A percentile compares a stretch with the other conserved stretches of the same genome.
Evolutionary conservation across 2,329 filamentous ascomycete genomes (phyloP).

Genomic region (Cryphonectria carpinicola): DNA sequence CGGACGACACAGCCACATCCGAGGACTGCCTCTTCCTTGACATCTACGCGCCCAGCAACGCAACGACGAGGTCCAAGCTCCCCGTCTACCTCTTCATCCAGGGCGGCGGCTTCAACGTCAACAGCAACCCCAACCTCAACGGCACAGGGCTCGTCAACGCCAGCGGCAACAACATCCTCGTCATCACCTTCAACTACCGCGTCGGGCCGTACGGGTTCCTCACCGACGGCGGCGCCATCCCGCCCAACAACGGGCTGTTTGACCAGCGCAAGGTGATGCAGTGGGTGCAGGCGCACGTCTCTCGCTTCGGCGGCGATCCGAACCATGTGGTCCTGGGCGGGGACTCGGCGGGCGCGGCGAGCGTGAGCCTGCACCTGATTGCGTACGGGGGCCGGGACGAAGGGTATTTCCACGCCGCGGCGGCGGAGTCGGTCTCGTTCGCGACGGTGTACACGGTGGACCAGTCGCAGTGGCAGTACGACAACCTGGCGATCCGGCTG

Average conservation of each 20-base stretch:
- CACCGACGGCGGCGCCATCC: slow-evolving; percentile 58
- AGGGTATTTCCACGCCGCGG: slow-evolving; percentile 55
- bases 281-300: slow-evolving; percentile 71
- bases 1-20: slow-evolving; percentile 38
- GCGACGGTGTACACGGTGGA: slow-evolving; percentile 50
- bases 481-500: slow-evolving; percentile 49
- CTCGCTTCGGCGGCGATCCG: slow-evolving; percentile 70
- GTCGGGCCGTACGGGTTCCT: slow-evolving; percentile 77
- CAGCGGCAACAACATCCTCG: slow-evolving; percentile 62
- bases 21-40: slow-evolving; percentile 75
- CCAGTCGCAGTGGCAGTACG: slow-evolving; percentile 57
- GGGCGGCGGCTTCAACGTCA: slow-evolving; percentile 58
- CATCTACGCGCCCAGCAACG: slow-evolving; percentile 62
- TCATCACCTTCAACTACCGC: slow-evolving; percentile 77
- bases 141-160: slow-evolving; percentile 62
- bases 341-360: slow-evolving; percentile 68
- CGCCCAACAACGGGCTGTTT: slow-evolving; percentile 69
- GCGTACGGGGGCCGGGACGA: slow-evolving; percentile 55
- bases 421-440: slow-evolving; percentile 57
- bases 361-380: slow-evolving; percentile 66
- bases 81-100: slow-evolving; percentile 45
- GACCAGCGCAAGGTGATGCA: slow-evolving; percentile 71
- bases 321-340: slow-evolving; percentile 70
- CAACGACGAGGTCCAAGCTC: slow-evolving; percentile 40
- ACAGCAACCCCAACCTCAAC: slow-evolving; percentile 53